Percentiles rank a stretch among this genome's conserved stretches.
These are phyloP conservation scores for Nicotiana noctiflora DNA, from an alignment of 257 asterid species.

Conservation along the genomic window DNA sequence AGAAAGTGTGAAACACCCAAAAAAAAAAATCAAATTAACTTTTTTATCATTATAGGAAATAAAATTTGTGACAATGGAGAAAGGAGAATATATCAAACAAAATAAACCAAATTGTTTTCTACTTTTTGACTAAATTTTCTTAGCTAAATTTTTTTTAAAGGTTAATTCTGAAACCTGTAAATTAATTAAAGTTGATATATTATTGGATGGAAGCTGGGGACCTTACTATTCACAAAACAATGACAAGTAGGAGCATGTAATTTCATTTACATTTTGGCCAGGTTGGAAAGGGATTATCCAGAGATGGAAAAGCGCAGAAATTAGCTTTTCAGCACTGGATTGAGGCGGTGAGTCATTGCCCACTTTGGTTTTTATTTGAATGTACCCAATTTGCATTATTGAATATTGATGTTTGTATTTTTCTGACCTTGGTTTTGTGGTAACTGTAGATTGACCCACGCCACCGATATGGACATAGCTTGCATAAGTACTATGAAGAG, in stretches of 20 bases:
- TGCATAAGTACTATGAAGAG: constrained; percentile 67
- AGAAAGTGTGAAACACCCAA: too few relatives aligned
- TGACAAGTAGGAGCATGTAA: background rate
- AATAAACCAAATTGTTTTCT: background rate
- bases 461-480: constrained; percentile 91
- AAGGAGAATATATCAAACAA: too few relatives aligned
- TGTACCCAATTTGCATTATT: background rate
- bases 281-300: constrained; percentile 91
- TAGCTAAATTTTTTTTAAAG: background rate
- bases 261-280: constrained; percentile 27
- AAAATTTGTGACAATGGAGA: too few relatives aligned
- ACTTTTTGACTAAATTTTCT: background rate
- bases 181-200: background rate
- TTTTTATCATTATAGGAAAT: too few relatives aligned
- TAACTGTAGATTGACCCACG: constrained; percentile 73
- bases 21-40: too few relatives aligned
- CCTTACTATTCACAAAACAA: background rate
- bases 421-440: constrained; percentile 5
- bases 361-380: background rate
- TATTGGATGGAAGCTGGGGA: background rate
- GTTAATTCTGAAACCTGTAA: too few relatives aligned
- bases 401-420: background rate
- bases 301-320: constrained; percentile 71
- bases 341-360: constrained; percentile 67
- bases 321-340: constrained; percentile 98